Base-by-base conservation (phyloP, 192 early-diverging fungal genomes). In the Coemansia sp. region DNA sequence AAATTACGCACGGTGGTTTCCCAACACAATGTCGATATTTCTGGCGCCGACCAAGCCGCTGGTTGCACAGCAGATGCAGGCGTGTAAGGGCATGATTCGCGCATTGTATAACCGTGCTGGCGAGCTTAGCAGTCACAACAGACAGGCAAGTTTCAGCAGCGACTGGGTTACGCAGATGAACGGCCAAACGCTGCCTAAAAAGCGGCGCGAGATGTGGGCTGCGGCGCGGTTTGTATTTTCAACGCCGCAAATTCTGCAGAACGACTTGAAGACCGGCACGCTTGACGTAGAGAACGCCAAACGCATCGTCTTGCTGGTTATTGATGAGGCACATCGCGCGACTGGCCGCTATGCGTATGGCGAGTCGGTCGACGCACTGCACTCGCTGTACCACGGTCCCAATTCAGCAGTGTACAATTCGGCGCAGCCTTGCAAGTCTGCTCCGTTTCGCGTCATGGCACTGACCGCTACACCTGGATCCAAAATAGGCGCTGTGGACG, bases 41-140 rank as follows among this genome's bases (percentile, higher is more conserved):
- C 88, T 95, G 84, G 95, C 94, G 0, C 95, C 95, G 0, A 97
- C 95, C 10, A 88, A 88, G 64, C 94, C 95, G 13, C 84, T 97
- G 2, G 95, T 96, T 5, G 84, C 86, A 6, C 95, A 97, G 68
- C 95, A 97, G 62, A 93, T 94, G 64, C 85, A 90, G 23, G 92
- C 95, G 0, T 95, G 94, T 69, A 88, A 81, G 48, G 85, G 88
- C 24, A 59, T 75, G 54, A 88, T 95, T 39, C 88, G 85, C 4
- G 94, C 92, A 0, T 86, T 97, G 16, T 85, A 93, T 3, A 87
- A 73, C 18, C 64, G 75, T 3, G 85, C 83, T 1, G 87, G 84
- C 0, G 73, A 81, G 0, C 87, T 85, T 53, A 57, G 23, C 50
- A 49, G 61, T 18, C 29, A 12, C 41, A n/a, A 38, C 1, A n/a